phyloP scores from a whole-genome alignment of 192 early-diverging fungal genomes.

The Linderina pennispora region DNA sequence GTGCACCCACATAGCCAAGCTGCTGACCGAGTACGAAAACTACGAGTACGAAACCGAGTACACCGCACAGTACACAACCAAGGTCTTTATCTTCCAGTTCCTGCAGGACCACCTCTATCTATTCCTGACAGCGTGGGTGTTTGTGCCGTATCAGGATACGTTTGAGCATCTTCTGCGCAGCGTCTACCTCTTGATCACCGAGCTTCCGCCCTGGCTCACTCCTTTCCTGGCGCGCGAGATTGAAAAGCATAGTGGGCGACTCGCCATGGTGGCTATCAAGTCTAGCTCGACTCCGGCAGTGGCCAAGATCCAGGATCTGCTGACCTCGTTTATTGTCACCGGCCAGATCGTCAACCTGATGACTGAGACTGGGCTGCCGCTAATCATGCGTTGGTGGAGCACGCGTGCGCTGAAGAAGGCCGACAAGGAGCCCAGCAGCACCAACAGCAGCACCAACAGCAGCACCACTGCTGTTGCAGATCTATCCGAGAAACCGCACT shows the following conservation, averaged over 20 bases:
- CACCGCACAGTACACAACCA: conserved; percentile 65
- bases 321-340: conserved; percentile 77
- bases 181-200: conserved; percentile 11
- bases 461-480: too few species aligned
- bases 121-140: conserved; percentile 80
- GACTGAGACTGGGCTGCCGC: conserved; percentile 71
- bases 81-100: conserved; percentile 84
- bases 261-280: conserved; percentile 14
- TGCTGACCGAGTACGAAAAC: conserved; percentile 80
- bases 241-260: conserved; percentile 1
- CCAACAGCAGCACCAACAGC: conserved; percentile 1
- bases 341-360: conserved; percentile 73
- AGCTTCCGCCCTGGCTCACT: conserved; percentile 11
- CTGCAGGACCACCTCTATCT: conserved; percentile 78
- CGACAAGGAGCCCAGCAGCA: too few species aligned
- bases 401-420: conserved; percentile 6
- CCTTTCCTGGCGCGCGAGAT: conserved; percentile 11
- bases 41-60: conserved; percentile 64
- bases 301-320: conserved; percentile 32
- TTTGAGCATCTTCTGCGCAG: conserved; percentile 51
- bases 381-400: conserved; percentile 48
- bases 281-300: conserved; percentile 36
- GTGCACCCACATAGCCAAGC: conserved; percentile 56
- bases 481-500: too few species aligned
- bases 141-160: conserved; percentile 74